These are phyloP conservation scores for Kuraishia capsulata DNA, from an alignment of 805 yeast genomes.

Conservation along the genomic window DNA sequence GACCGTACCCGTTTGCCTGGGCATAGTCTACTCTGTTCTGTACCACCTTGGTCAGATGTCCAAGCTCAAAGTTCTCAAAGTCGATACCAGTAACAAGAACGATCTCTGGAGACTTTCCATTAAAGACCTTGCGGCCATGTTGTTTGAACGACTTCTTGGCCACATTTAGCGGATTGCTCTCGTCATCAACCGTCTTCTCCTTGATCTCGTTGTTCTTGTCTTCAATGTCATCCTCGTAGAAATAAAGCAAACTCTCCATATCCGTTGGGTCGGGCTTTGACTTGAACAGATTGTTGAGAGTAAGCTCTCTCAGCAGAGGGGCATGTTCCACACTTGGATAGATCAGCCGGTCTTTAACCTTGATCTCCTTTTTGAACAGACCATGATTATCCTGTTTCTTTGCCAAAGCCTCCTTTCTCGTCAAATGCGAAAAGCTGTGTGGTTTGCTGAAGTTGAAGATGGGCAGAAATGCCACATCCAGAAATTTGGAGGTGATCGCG, in stretches of 20 bases:
- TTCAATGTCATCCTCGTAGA: slow-evolving; percentile 36
- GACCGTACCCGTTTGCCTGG: slow-evolving; percentile 68
- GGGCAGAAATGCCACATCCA: slow-evolving; percentile 1
- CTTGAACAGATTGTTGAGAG: slow-evolving; percentile 41
- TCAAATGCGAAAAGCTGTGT: slow-evolving; percentile 12
- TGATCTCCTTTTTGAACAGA: slow-evolving; percentile 32
- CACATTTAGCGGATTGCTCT: slow-evolving; percentile 31
- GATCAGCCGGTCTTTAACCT: slow-evolving; percentile 43
- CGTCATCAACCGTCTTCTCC: slow-evolving; percentile 29
- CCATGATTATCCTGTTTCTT: slow-evolving; percentile 27
- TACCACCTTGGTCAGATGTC: slow-evolving; percentile 56
- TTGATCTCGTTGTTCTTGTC: slow-evolving; percentile 31
- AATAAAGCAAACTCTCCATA: slow-evolving; percentile 22
- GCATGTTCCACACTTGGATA: slow-evolving; percentile 75
- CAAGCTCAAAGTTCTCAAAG: slow-evolving; percentile 52
- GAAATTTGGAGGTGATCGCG: background rate
- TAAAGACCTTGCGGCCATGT: slow-evolving; percentile 52
- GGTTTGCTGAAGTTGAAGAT: slow-evolving; percentile 2
- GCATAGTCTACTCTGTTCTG: slow-evolving; percentile 90
- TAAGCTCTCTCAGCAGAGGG: slow-evolving; percentile 46
- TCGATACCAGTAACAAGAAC: slow-evolving; percentile 76
- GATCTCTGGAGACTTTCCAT: slow-evolving; percentile 45
- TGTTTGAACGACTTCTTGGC: slow-evolving; percentile 54
- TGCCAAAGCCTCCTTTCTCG: slow-evolving; percentile 14
- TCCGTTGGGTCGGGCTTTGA: slow-evolving; percentile 34